These are phyloP conservation scores for Penicillium chermesinum DNA, from an alignment of 495 filamentous ascomycete genomes.

Conservation along the genomic window DNA sequence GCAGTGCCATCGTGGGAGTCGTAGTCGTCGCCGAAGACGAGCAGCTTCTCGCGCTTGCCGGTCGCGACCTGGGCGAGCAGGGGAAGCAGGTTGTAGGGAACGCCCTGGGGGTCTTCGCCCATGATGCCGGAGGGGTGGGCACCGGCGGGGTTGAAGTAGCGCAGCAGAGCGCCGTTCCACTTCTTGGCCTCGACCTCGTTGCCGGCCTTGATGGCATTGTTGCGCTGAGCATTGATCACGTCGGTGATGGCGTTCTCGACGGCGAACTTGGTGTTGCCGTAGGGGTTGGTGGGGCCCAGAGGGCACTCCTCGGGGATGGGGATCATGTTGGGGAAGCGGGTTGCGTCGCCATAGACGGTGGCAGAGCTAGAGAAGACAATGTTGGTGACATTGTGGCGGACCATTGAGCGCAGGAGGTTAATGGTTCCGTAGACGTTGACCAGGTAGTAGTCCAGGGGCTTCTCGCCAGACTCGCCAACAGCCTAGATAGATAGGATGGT, in stretches of 20 bases:
- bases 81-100: constrained; percentile 93
- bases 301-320: constrained; percentile 97
- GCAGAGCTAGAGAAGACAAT: constrained; percentile 97
- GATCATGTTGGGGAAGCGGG: constrained; percentile 95
- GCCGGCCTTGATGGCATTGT: constrained; percentile 73
- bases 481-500: constrained; percentile 51
- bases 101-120: constrained; percentile 95
- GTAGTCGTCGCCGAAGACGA: constrained; percentile 96
- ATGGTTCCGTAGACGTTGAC: constrained; percentile 95
- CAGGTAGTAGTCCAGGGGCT: constrained; percentile 93
- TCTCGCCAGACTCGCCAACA: constrained; percentile 92
- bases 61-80: constrained; percentile 93
- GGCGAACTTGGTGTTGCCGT: constrained; percentile 89
- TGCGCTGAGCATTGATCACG: constrained; percentile 79
- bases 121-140: constrained; percentile 94
- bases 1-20: constrained; percentile 77
- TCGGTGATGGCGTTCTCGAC: constrained; percentile 91
- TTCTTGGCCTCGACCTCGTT: constrained; percentile 60
- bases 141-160: constrained; percentile 97
- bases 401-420: constrained; percentile 81
- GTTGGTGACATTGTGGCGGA: constrained; percentile 81
- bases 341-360: constrained; percentile 97
- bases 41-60: constrained; percentile 87
- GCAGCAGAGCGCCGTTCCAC: constrained; percentile 90
- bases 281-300: constrained; percentile 93